Evolutionary conservation across 2,329 filamentous ascomycete genomes (phyloP).

Genomic region (Graphilbum sp.): DNA sequence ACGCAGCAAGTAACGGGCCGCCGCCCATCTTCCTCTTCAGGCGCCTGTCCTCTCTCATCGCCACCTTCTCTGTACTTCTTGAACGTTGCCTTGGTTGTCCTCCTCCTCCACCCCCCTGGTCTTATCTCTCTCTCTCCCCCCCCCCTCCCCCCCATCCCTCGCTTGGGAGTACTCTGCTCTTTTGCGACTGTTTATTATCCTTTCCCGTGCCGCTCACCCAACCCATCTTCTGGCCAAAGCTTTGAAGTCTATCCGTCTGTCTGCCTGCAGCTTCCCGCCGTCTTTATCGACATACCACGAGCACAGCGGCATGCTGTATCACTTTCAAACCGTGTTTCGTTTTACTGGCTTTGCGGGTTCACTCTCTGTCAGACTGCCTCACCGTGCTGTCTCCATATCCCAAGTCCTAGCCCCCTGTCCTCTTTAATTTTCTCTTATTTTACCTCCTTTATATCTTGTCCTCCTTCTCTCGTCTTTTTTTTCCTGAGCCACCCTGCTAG

Average conservation of each 20-base stretch:
- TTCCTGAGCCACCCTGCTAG: not conserved
- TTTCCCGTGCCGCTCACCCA: slow-evolving; percentile 1
- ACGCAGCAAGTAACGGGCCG: slow-evolving; percentile 7
- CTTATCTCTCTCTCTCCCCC: not conserved
- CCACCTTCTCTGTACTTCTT: slow-evolving; percentile 2
- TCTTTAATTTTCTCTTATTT: not conserved
- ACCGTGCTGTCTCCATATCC: too few relatives aligned
- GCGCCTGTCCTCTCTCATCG: slow-evolving; percentile 9
- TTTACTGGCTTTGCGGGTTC: slow-evolving; percentile 17
- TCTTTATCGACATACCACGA: slow-evolving; percentile 26
- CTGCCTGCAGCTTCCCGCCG: slow-evolving; percentile 31
- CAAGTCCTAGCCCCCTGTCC: not conserved
- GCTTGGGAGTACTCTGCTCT: too few relatives aligned
- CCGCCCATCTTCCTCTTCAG: slow-evolving; percentile 8
- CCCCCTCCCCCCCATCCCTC: too few relatives aligned
- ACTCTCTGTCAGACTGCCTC: not conserved
- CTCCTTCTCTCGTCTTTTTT: not conserved
- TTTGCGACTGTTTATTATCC: too few relatives aligned
- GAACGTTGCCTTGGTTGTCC: not conserved
- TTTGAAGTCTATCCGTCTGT: slow-evolving; percentile 8
- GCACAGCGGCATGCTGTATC: slow-evolving; percentile 32
- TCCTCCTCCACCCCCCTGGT: not conserved
- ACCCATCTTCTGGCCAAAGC: not conserved
- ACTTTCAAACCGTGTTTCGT: slow-evolving; percentile 28
- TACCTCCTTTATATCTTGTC: not conserved